Evolutionary conservation across 2,329 filamentous ascomycete species (phyloP).

Genomic region (Fusarium brachygibbosum): DNA sequence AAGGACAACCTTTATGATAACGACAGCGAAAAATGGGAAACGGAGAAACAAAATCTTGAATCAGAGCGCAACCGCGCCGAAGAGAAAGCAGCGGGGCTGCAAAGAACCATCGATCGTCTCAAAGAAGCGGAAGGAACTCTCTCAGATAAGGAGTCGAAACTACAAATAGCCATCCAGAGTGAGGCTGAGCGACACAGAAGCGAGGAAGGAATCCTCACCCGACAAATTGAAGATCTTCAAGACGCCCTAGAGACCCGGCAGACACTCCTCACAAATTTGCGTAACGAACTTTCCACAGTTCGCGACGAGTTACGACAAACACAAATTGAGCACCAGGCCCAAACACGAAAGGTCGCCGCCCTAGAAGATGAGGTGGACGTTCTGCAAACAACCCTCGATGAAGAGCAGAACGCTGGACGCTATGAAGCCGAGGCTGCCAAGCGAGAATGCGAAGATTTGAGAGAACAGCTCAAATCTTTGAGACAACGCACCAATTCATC

Average conservation of each 20-base stretch:
- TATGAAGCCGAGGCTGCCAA: constrained; percentile 58
- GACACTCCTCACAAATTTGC: constrained; percentile 73
- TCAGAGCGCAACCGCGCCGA: constrained; percentile 75
- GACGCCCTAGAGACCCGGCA: constrained; percentile 77
- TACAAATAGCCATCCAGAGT: constrained; percentile 77
- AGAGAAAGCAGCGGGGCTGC: constrained; percentile 75
- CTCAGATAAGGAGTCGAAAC: constrained; percentile 74
- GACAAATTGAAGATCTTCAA: constrained; percentile 81
- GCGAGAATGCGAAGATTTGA: constrained; percentile 56
- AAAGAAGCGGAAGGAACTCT: constrained; percentile 76
- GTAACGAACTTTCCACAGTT: constrained; percentile 74
- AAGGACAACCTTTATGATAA: constrained; percentile 79
- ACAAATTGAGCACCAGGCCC: constrained; percentile 71
- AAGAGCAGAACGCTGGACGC: constrained; percentile 52
- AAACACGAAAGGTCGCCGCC: constrained; percentile 74
- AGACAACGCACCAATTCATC: constrained; percentile 38
- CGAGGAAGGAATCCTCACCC: constrained; percentile 77
- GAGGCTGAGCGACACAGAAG: constrained; percentile 79
- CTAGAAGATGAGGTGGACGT: constrained; percentile 84
- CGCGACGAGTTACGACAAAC: constrained; percentile 79
- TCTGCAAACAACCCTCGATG: constrained; percentile 63
- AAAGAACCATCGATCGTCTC: constrained; percentile 78
- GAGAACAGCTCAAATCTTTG: constrained; percentile 49
- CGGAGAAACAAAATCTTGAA: constrained; percentile 72
- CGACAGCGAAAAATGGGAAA: constrained; percentile 80